Evolutionary conservation across 1,284 basidiomycete species (phyloP).

Genomic region (Tremellales sp.): DNA sequence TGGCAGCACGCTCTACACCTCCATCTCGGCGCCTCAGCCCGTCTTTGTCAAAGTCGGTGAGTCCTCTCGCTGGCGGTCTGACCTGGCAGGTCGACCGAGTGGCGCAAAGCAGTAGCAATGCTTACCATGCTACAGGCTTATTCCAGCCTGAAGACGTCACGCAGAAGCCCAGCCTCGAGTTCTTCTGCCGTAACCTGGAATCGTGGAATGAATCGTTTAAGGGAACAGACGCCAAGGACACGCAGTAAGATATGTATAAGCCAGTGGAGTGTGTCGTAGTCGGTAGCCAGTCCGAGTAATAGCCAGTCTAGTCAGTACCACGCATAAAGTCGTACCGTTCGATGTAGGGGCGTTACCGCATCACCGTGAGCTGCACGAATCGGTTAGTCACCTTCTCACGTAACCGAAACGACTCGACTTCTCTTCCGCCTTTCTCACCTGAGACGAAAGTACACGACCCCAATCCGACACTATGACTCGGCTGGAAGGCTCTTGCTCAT

Average conservation of each 20-base stretch:
- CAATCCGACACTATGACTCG: too few species aligned
- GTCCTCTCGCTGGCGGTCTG: not conserved
- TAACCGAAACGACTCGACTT: too few species aligned
- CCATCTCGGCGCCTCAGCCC: not conserved
- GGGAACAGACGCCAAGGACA: not conserved
- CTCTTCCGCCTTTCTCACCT: too few species aligned
- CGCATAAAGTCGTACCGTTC: too few species aligned
- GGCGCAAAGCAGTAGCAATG: not conserved
- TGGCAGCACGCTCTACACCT: not conserved
- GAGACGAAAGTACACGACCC: too few species aligned
- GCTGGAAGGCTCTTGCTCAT: not conserved
- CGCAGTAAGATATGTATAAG: not conserved
- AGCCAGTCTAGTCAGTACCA: too few species aligned
- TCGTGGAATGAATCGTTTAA: not conserved
- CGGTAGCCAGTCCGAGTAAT: not conserved
- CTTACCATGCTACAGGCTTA: not conserved
- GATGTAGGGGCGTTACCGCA: too few species aligned
- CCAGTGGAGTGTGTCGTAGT: not conserved
- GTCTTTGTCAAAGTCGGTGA: not conserved
- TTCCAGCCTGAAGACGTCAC: not conserved
- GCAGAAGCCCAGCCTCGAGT: not conserved
- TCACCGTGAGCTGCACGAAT: too few species aligned
- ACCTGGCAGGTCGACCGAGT: not conserved
- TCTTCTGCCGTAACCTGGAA: not conserved
- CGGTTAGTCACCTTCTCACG: too few species aligned